A percentile compares a stretch with the other conserved stretches of the same genome.
Evolutionary conservation across 768 basidiomycete genomes (phyloP).

Genomic region (Trichaptum fuscoviolaceum): DNA sequence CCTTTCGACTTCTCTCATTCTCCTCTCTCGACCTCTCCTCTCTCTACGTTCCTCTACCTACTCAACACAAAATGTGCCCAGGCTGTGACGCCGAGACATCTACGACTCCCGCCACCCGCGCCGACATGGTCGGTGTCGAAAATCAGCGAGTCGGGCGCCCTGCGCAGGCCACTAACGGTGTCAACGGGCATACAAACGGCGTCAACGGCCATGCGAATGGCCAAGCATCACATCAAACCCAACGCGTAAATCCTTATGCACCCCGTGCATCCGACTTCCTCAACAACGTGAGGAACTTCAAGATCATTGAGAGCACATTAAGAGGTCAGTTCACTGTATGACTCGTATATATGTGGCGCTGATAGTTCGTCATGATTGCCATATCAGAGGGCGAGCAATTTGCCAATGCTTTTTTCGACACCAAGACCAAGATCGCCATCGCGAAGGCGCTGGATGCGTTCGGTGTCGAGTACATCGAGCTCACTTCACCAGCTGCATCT

Average conservation of each 20-base stretch:
- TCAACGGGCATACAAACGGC: conserved; percentile 39
- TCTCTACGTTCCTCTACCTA: neutral
- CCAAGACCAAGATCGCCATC: conserved; percentile 99
- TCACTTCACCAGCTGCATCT: conserved; percentile 96
- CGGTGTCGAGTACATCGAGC: conserved; percentile 99
- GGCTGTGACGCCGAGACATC: conserved; percentile 34
- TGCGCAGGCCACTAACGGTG: conserved; percentile 24
- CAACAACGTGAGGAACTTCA: conserved; percentile 89
- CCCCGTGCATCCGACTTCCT: conserved; percentile 90
- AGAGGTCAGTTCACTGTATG: conserved; percentile 54
- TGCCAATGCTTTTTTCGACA: conserved; percentile 99
- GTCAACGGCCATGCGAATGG: conserved; percentile 31
- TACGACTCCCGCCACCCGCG: conserved; percentile 33
- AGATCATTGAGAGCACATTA: conserved; percentile 95
- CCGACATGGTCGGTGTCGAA: conserved; percentile 72
- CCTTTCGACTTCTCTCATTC: neutral
- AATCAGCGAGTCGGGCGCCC: conserved; percentile 39
- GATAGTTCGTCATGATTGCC: conserved; percentile 6
- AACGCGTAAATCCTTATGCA: conserved; percentile 72
- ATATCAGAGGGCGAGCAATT: conserved; percentile 93
- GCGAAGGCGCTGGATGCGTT: conserved; percentile 97
- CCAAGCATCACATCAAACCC: conserved; percentile 24
- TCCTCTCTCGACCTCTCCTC: neutral
- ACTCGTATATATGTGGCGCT: conserved; percentile 9
- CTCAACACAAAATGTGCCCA: conserved; percentile 49